A percentile compares a stretch with the other conserved stretches of the same genome.
phyloP scores from a whole-genome alignment of 768 basidiomycete genomes.

The Mycena albidolilacea region DNA sequence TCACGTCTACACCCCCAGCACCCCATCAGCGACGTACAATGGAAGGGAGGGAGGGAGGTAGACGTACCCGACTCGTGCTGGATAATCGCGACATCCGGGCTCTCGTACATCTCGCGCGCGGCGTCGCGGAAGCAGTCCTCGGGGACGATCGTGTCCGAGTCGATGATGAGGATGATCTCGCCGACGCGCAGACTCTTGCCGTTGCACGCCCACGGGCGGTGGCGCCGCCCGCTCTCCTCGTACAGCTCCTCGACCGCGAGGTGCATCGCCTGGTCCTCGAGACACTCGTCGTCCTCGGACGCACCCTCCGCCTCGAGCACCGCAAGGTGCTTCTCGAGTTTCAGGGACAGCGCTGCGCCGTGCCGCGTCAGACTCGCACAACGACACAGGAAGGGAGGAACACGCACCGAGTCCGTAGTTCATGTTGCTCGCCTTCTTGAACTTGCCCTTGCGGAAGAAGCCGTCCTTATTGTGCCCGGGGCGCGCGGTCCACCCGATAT shows the following conservation, averaged over 20 bases:
- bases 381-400: neutral
- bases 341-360: conserved; percentile 67
- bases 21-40: conserved; percentile 5
- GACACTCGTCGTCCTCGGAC: conserved; percentile 59
- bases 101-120: conserved; percentile 85
- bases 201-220: conserved; percentile 82
- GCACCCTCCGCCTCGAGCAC: conserved; percentile 59
- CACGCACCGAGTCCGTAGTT: conserved; percentile 74
- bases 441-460: conserved; percentile 93
- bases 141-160: conserved; percentile 84
- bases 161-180: conserved; percentile 85
- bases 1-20: conserved; percentile 66
- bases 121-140: conserved; percentile 94
- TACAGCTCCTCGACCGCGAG: conserved; percentile 82
- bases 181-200: conserved; percentile 83
- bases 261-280: conserved; percentile 82
- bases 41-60: neutral
- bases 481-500: conserved; percentile 85
- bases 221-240: conserved; percentile 67
- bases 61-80: conserved; percentile 84
- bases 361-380: conserved; percentile 1
- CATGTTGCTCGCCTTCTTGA: conserved; percentile 90
- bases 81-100: conserved; percentile 87
- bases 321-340: conserved; percentile 67
- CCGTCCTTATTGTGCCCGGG: conserved; percentile 85